Base-by-base conservation (phyloP, 805 yeast species). In the Hanseniaspora guilliermondii region DNA sequence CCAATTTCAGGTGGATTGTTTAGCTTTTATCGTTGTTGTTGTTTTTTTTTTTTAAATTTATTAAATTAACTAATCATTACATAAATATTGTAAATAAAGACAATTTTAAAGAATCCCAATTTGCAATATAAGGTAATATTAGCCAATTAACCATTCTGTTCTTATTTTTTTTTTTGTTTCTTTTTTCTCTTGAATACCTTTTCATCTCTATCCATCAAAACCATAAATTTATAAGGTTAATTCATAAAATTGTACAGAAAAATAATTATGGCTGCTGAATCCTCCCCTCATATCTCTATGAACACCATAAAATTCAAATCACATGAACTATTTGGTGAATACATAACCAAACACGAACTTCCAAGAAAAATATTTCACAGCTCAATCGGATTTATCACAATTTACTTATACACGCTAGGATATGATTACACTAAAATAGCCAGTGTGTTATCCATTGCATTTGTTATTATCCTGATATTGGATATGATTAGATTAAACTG, bases 351-450 rank as follows among this genome's bases (percentile, higher is more conserved):
- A 62, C 88, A 93, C 64, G 98, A 93, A 68, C 72, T 93, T 17
- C 94, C 95, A 4, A 77, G 98, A 62, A 93, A 93, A 67, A 70
- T 77, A 3, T 79, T 93, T 57, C 98, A 93, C 66, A 85, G 91
- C 8, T 83, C 93, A 1, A 87, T 89, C 48, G 98, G 97, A 0
- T 76, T 88, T 58, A 60, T 89, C 42, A 82, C 97, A 1, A 68
- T 93, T 39, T 83, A 76, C 61, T 69, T 87, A 35, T 91, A 88
- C 66, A 75, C 84, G 0, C 64, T 68, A 41, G 88, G 89, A 9
- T 70, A 75, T 11, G 75, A 77, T 57, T 76, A 76, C 19, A 64
- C 67, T 6, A 75, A 77, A 57, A 76, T 89, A n/a, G 76, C 82
- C 11, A 68, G 74, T 21, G 85, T 84, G 0, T 73, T 89, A 47